Base-by-base conservation (phyloP, 768 basidiomycete genomes). In the Phlegmacium glaucopus region DNA sequence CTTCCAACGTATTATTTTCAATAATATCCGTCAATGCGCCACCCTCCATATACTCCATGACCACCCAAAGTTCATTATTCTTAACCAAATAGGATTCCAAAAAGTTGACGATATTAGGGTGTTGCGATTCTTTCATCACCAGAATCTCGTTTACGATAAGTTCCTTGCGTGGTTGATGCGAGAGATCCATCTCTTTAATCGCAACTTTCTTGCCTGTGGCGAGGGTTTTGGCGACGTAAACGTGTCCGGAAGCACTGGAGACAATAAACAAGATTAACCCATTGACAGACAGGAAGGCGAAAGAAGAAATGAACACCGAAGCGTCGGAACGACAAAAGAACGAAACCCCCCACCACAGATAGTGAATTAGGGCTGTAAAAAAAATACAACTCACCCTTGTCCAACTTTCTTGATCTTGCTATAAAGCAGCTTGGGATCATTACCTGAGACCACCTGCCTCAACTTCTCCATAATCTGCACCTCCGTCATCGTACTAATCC, bases 31-130 rank as follows among this genome's bases (percentile, higher is more conserved):
- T 97, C 59, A 99, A 72, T 13, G 95, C 94, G 34, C 96, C 94
- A 44, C 94, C 94, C 67, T 97, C 94, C 94, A 97, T 97, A 62
- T 90, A 95, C 70, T 97, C 94, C 94, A 95, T 97, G 49, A 95
- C 93, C 37, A 96, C 93, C 94, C 94, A 97, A 17, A 96, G 79
- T 61, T 95, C 93, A 44, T 78, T 86, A 63, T 75, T 85, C 69
- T 87, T 88, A 44, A 96, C 82, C 37, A 97, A 79, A 66, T 94
- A 96, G 17, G 90, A 82, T 6, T 95, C 90, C 35, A 95, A 69
- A 69, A 91, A 97, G 69, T 95, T 95, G 73, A 97, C 94, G 48
- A 97, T 94, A 60, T 96, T 97, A 26, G 93, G 91, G 64, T 96
- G 94, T 53, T 94, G 91, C 22, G 90, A 93, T 67, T 94, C 96